Evolutionary conservation across 208 protist genomes (phyloP).

Genomic region (Eutreptiella sp.): DNA sequence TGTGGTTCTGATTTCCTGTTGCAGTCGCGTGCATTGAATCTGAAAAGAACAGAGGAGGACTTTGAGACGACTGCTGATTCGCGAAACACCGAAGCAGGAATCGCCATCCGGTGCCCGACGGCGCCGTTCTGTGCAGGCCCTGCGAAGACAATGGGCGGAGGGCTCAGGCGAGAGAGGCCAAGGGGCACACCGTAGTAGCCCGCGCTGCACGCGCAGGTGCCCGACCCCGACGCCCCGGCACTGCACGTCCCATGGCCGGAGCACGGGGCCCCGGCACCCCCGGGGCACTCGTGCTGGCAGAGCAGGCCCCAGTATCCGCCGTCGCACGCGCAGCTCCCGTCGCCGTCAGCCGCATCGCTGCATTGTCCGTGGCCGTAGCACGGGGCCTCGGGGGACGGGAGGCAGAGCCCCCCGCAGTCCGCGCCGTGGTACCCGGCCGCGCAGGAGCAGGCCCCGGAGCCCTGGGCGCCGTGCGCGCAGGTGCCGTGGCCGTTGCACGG

Average conservation of each 20-base stretch:
- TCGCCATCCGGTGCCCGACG: too few species aligned
- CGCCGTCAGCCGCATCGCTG: conserved; percentile 8
- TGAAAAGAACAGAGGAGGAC: too few species aligned
- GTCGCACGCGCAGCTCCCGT: conserved; percentile 27
- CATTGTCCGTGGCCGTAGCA: conserved; percentile 19
- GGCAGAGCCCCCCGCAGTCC: conserved; percentile 22
- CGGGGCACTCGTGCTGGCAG: conserved; percentile 24
- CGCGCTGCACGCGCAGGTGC: conserved; percentile 6
- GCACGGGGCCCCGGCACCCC: conserved; percentile 7
- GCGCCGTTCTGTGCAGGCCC: too few species aligned
- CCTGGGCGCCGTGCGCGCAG: not conserved
- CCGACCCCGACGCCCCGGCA: conserved; percentile 12
- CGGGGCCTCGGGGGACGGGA: not conserved
- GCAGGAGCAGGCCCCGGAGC: not conserved
- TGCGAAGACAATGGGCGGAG: too few species aligned
- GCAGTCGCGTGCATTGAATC: too few species aligned
- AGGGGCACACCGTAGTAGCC: conserved; percentile 4
- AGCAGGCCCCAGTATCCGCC: conserved; percentile 20
- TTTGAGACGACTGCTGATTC: too few species aligned
- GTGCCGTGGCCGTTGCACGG: not conserved
- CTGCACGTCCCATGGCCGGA: conserved; percentile 17
- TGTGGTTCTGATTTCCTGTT: too few species aligned
- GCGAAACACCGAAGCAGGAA: too few species aligned
- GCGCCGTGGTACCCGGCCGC: conserved; percentile 17
- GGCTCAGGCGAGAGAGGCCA: too few species aligned